These are phyloP conservation scores for Xylariaceae sp. DNA, from an alignment of 2,329 filamentous ascomycete species.

Conservation along the genomic window DNA sequence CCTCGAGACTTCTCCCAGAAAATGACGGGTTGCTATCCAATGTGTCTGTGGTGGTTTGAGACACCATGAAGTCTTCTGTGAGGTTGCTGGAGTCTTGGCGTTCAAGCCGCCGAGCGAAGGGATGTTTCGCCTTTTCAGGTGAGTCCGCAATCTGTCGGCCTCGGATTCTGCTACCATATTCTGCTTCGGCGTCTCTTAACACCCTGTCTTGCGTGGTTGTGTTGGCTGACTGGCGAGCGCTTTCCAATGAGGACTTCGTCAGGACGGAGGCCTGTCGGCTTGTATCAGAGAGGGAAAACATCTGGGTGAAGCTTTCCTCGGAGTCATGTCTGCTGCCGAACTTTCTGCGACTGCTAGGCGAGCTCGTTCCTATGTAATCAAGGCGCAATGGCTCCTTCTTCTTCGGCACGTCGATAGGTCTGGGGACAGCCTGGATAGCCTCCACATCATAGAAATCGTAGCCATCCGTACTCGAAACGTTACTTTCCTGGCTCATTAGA, in stretches of 20 bases:
- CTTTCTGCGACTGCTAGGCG: constrained; percentile 23
- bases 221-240: constrained; percentile 8
- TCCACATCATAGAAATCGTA: constrained; percentile 61
- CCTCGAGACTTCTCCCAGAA: constrained; percentile 3
- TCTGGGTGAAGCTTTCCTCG: constrained; percentile 48
- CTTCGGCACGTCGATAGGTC: constrained; percentile 46
- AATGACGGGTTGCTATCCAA: constrained; percentile 16
- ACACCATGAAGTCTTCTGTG: constrained; percentile 23
- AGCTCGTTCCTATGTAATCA: constrained; percentile 26
- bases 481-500: constrained; percentile 42
- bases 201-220: constrained; percentile 4
- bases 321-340: constrained; percentile 43
- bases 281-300: constrained; percentile 51
- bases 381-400: constrained; percentile 30
- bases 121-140: constrained; percentile 12
- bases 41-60: constrained; percentile 23
- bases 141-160: constrained; percentile 30
- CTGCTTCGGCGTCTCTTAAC: constrained; percentile 23
- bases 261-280: constrained; percentile 33
- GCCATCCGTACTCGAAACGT: constrained; percentile 49
- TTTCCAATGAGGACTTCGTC: constrained; percentile 28
- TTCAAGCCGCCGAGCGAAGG: constrained; percentile 8
- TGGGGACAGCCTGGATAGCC: constrained; percentile 31
- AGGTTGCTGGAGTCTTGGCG: constrained; percentile 18
- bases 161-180: constrained; percentile 40